Conservation (phyloP, 2,329 filamentous ascomycete species). For the Aspergillus carbonarius region DNA sequence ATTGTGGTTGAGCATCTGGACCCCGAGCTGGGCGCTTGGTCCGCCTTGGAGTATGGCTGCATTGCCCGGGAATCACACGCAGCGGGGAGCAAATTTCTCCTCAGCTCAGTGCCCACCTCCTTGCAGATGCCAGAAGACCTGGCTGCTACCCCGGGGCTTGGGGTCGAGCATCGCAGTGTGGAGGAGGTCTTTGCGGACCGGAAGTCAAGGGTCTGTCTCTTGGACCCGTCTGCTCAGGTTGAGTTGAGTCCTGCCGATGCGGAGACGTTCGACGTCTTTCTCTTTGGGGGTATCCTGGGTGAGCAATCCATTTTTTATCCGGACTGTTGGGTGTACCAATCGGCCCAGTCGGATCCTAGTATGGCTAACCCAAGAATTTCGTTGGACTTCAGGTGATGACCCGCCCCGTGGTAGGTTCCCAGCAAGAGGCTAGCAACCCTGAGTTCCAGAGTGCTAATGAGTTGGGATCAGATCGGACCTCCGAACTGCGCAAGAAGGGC, state of each 20-base stretch:
- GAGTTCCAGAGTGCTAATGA: conserved; percentile 4
- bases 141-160: conserved; percentile 61
- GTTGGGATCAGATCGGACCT: conserved; percentile 88
- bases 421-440: background rate
- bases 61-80: conserved; percentile 79
- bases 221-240: conserved; percentile 79
- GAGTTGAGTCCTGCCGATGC: conserved; percentile 84
- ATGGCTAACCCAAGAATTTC: conserved; percentile 8
- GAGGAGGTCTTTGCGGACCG: conserved; percentile 74
- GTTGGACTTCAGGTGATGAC: conserved; percentile 70
- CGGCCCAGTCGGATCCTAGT: background rate
- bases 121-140: conserved; percentile 63
- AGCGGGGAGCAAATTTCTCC: conserved; percentile 67
- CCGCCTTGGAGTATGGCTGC: conserved; percentile 83
- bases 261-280: conserved; percentile 79
- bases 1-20: conserved; percentile 98
- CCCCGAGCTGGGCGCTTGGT: conserved; percentile 91
- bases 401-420: conserved; percentile 74
- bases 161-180: conserved; percentile 72
- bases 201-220: conserved; percentile 77
- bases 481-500: conserved; percentile 91
- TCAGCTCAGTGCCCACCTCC: conserved; percentile 73
- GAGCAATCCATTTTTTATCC: conserved; percentile 26
- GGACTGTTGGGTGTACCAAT: background rate
- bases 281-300: conserved; percentile 97